Evolutionary conservation across 2,329 filamentous ascomycete species (phyloP), one percentile per base, ranked within the genome.

Genomic region (Fusarium sp.): DNA sequence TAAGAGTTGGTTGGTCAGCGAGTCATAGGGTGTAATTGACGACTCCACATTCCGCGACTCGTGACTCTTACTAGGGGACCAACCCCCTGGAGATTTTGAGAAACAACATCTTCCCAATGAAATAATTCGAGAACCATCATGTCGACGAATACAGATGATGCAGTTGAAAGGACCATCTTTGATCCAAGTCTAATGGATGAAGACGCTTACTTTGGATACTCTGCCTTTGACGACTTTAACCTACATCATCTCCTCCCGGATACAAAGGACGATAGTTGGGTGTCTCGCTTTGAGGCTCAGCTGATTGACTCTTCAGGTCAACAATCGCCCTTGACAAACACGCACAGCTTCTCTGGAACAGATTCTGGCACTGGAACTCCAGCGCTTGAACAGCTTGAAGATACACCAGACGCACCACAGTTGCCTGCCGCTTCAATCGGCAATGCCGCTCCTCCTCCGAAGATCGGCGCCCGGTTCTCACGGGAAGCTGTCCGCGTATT

Each of bases 391-490:
- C 50, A 36, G 31, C n/a, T 18, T 6, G 29, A 13, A 16, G 11
- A 53, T 10, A 5, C 29, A 14, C 31, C 18, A 7, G 31, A 53
- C 11, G 18, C 13, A 8, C 14, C 50, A 8, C 50, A 36, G 4
- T 4, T 34, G 0, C 18, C 29, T 10, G 31, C 16, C 20, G 8
- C 29, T 0, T n/a, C 18, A n/a, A 11, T 29, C 27, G 55, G 60
- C 11, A 63, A 46, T 33, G 18, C 31, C 1, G 42, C 42, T 10
- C 65, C 65, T 9, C 65, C 60, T n/a, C 65, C 70, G 9, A 75
- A 74, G 18, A 59, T 73, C 23, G 73, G 73, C 4, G 61, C 67
- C 1, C 65, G 73, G 9, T 75, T 75, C 63, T 73, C 73, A 1
- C 60, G 68, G 10, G 64, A 69, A 23, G 60, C 71, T 0, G 58